Base-by-base conservation (phyloP, 1,284 basidiomycete species). In the Neotropicomus parvogracilis region DNA sequence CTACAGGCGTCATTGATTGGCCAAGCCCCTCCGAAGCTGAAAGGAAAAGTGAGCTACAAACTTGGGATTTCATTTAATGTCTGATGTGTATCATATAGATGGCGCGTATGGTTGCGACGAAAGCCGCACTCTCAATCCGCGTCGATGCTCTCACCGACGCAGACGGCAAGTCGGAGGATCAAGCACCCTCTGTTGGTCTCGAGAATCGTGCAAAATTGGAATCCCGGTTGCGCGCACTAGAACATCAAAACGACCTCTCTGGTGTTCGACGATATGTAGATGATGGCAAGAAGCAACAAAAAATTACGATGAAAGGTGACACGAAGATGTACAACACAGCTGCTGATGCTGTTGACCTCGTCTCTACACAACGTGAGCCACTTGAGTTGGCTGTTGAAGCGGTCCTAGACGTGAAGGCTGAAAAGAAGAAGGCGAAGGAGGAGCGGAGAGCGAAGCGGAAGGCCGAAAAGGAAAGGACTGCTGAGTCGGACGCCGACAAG, bases 21-120 rank as follows among this genome's bases (percentile, higher is more conserved):
- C 32, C 94, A 97, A 75, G 95, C 97, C 46, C 92, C 95, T 42
- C 92, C 94, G 58, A 97, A 97, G 75, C 81, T 97, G 56, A 99
- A 99, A 80, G 97, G 95, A 63, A 99, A 99, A 76, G 88, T 86
- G 44, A 56, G 72, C 53, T 2, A 13, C 17, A 13, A 0, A 21
- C 16, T 20, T 34, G 29, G n/a, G n/a, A 20, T 24, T 43, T 35
- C 32, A 17, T 46, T 47, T 32, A 19, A 11, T 21, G 7, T 20
- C 4, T 34, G 50, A 58, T 36, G 36, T 12, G 40, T 28, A 44
- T 46, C 31, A 1, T 51, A 90, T 52, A 90, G 85, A 98, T 99
- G 95, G 97, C 97, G 12, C 89, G 97, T 59, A 99, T 99, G 95
- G 93, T 98, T 26, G 94, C 95, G 32, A 98, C 95, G 53, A 97